These are phyloP conservation scores for Aspergillus terreus DNA, from an alignment of 2,329 filamentous ascomycete species.

Conservation along the genomic window DNA sequence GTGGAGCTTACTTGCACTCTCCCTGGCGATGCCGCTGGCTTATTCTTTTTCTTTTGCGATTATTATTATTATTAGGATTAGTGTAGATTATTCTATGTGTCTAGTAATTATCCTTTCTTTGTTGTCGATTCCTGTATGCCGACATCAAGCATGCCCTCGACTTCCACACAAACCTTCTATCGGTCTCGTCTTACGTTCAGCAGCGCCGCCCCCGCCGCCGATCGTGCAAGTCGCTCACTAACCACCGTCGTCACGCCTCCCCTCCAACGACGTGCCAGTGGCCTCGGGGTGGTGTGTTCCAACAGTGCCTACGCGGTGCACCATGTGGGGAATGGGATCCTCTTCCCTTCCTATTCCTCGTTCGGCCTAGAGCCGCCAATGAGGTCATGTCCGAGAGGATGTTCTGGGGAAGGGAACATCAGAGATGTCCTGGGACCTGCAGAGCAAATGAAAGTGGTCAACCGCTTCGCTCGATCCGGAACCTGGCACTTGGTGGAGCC, in stretches of 20 bases:
- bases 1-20: neutral
- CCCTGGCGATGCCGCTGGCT: no score
- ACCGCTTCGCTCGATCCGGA: constrained; percentile 14
- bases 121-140: neutral
- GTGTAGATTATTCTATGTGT: no score
- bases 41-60: no score
- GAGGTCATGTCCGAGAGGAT: neutral
- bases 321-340: constrained; percentile 5
- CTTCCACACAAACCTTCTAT: neutral
- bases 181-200: constrained; percentile 3
- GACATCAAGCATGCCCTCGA: neutral
- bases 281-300: neutral
- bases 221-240: neutral
- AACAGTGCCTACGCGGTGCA: constrained; percentile 3
- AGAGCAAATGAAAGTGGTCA: constrained; percentile 1
- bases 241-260: constrained; percentile 5
- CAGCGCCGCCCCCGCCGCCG: constrained; percentile 2
- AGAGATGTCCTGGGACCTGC: neutral
- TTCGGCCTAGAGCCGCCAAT: constrained; percentile 1
- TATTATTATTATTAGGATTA: no score
- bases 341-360: neutral
- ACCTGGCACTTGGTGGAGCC: constrained; percentile 12
- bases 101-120: no score
- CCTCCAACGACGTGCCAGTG: neutral
- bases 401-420: neutral